Evolutionary conservation across 164 flowering plant species (phyloP).

Genomic region (Vitis riparia): DNA sequence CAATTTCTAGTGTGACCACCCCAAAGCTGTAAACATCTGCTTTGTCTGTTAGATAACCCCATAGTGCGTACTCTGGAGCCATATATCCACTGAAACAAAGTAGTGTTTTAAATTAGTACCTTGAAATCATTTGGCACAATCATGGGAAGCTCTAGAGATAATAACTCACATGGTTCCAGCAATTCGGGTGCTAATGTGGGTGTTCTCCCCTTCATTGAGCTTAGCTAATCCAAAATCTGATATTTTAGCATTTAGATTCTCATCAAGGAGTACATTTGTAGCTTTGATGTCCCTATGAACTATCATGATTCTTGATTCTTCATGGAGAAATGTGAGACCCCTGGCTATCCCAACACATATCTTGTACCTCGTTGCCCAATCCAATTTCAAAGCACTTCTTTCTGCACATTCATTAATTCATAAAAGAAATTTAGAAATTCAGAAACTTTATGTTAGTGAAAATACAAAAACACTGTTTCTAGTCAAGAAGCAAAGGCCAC

Average conservation of each 20-base stretch:
- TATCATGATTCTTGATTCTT: slow-evolving; percentile 49
- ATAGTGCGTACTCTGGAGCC: slow-evolving; percentile 69
- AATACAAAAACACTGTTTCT: too few species aligned
- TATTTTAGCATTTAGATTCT: slow-evolving; percentile 38
- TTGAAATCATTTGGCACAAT: neutral
- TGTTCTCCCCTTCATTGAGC: slow-evolving; percentile 47
- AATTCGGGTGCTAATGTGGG: slow-evolving; percentile 54
- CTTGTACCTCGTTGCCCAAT: slow-evolving; percentile 40
- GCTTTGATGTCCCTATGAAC: slow-evolving; percentile 53
- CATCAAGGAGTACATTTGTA: slow-evolving; percentile 42
- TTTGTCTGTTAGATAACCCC: slow-evolving; percentile 55
- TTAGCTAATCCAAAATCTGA: slow-evolving; percentile 58
- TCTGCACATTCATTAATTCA: slow-evolving; percentile 23
- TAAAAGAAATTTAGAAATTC: too few species aligned
- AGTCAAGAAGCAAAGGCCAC: neutral
- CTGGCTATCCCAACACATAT: slow-evolving; percentile 52
- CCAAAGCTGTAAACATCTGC: slow-evolving; percentile 73
- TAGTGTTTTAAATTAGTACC: neutral
- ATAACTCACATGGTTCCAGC: slow-evolving; percentile 52
- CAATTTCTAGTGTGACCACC: slow-evolving; percentile 55
- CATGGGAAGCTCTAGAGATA: neutral
- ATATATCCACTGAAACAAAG: slow-evolving; percentile 57
- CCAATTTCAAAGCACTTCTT: slow-evolving; percentile 21
- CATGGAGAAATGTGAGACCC: slow-evolving; percentile 56
- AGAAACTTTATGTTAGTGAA: too few species aligned